Percentiles rank a stretch among this genome's conserved stretches.
These are phyloP conservation scores for Cadophora gregata DNA, from an alignment of 2,329 filamentous ascomycete genomes.

Conservation along the genomic window DNA sequence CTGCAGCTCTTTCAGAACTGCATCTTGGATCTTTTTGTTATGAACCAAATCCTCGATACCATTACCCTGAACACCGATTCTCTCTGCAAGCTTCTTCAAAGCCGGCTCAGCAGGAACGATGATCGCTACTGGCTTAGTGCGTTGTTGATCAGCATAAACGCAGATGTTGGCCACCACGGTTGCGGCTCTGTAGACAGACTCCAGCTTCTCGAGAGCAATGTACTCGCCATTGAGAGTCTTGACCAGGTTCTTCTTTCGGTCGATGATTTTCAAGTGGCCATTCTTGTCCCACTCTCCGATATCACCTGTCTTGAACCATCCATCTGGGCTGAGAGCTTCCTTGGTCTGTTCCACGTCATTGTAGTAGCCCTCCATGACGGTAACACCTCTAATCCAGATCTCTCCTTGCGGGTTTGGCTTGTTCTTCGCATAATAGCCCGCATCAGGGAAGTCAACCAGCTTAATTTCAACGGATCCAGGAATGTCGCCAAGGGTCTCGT, in stretches of 20 bases:
- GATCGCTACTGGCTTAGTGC: conserved; percentile 81
- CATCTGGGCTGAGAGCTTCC: conserved; percentile 78
- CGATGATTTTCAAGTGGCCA: conserved; percentile 78
- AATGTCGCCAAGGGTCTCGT: conserved; percentile 77
- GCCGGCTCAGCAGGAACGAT: conserved; percentile 72
- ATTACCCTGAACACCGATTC: conserved; percentile 67
- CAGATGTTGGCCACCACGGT: conserved; percentile 86
- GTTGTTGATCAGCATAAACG: conserved; percentile 78
- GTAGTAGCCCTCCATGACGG: conserved; percentile 80
- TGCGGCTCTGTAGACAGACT: conserved; percentile 84
- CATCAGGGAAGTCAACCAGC: conserved; percentile 86
- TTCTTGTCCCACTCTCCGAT: conserved; percentile 78
- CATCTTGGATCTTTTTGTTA: conserved; percentile 66
- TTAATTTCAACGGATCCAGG: conserved; percentile 84
- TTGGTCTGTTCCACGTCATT: conserved; percentile 85
- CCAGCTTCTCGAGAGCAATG: conserved; percentile 94
- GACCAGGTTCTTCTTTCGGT: conserved; percentile 90
- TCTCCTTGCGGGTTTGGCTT: conserved; percentile 84
- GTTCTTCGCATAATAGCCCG: conserved; percentile 77
- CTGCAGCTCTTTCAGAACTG: conserved; percentile 72
- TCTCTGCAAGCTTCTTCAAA: conserved; percentile 63
- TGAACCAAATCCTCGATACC: conserved; percentile 69
- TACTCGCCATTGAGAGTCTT: conserved; percentile 97
- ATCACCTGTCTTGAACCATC: conserved; percentile 94
- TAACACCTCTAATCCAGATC: conserved; percentile 82